These are phyloP conservation scores for Phytophthora sp. DNA, from an alignment of 352 stramenopile genomes.

Conservation along the genomic window DNA sequence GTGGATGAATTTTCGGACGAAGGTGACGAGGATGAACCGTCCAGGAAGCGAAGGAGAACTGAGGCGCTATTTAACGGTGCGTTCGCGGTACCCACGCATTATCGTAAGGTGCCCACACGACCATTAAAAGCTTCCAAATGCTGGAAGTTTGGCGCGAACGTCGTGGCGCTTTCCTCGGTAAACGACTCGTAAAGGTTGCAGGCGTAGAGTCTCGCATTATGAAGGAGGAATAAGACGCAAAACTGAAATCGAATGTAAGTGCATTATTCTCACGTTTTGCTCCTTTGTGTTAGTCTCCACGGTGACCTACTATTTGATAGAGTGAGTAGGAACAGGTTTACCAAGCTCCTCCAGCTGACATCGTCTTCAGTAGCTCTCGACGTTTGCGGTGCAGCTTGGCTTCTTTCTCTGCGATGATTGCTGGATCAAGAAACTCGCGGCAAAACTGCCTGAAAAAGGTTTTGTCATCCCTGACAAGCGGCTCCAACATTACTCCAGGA, in stretches of 20 bases:
- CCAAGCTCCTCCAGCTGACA: constrained; percentile 31
- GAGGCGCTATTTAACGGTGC: constrained; percentile 19
- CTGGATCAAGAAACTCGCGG: constrained; percentile 19
- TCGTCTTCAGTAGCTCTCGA: constrained; percentile 54
- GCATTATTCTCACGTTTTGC: constrained; percentile 25
- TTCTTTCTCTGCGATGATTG: constrained; percentile 35
- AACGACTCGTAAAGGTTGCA: constrained; percentile 24
- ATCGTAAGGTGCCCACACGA: constrained; percentile 70
- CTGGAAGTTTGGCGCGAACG: constrained; percentile 58
- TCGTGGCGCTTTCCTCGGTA: constrained; percentile 36
- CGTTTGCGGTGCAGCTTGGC: constrained; percentile 43
- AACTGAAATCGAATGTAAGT: constrained; percentile 39
- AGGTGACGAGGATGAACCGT: constrained; percentile 9
- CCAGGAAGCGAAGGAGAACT: constrained; percentile 35
- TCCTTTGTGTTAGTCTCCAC: constrained; percentile 1
- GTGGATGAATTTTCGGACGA: constrained; percentile 32
- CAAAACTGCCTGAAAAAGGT: constrained; percentile 35
- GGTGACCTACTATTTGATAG: too few relatives aligned
- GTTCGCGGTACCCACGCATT: constrained; percentile 43
- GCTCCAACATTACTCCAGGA: constrained; percentile 10
- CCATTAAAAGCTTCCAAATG: constrained; percentile 78
- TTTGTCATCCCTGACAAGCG: constrained; percentile 5
- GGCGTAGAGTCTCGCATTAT: constrained; percentile 2
- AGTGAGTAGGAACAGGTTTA: neutral
- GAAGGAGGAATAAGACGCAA: constrained; percentile 19